Evolutionary conservation across 257 asterid species (phyloP).

Genomic region (Scutellaria barbata): DNA sequence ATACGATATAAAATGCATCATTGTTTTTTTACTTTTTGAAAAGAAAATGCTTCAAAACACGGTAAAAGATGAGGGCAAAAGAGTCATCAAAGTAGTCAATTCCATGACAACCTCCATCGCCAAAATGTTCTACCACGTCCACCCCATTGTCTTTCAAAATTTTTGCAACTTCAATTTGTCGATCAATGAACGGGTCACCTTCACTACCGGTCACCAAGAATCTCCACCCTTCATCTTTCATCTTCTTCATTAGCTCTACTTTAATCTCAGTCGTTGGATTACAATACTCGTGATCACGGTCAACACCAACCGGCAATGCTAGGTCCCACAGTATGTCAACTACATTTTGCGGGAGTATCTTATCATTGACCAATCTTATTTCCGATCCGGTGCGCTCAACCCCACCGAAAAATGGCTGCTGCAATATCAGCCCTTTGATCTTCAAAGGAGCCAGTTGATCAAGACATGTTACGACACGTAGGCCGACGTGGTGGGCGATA

Average conservation of each 20-base stretch:
- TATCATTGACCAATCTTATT: conserved; percentile 29
- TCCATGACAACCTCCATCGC: conserved; percentile 53
- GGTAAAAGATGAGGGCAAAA: background rate
- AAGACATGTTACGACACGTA: conserved; percentile 26
- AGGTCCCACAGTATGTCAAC: conserved; percentile 52
- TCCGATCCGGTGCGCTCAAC: conserved; percentile 55
- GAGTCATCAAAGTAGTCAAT: conserved; percentile 8
- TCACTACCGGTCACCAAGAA: conserved; percentile 41
- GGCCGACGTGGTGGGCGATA: conserved; percentile 47
- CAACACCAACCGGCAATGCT: conserved; percentile 47
- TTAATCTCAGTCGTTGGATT: conserved; percentile 36
- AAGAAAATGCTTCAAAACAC: background rate
- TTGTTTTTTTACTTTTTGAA: no score
- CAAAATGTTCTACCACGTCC: conserved; percentile 34
- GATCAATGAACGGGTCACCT: conserved; percentile 51
- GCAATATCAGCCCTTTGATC: conserved; percentile 59
- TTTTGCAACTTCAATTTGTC: conserved; percentile 31
- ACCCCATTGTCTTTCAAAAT: conserved; percentile 44
- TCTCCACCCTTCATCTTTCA: conserved; percentile 38
- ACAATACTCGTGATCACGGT: conserved; percentile 53
- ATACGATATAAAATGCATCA: no score
- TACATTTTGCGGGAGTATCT: conserved; percentile 23
- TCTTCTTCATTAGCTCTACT: conserved; percentile 15
- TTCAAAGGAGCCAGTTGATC: conserved; percentile 42
- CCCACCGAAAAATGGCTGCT: conserved; percentile 59